Base-by-base conservation (phyloP, 345 rosid genomes). In the Murraya paniculata region DNA sequence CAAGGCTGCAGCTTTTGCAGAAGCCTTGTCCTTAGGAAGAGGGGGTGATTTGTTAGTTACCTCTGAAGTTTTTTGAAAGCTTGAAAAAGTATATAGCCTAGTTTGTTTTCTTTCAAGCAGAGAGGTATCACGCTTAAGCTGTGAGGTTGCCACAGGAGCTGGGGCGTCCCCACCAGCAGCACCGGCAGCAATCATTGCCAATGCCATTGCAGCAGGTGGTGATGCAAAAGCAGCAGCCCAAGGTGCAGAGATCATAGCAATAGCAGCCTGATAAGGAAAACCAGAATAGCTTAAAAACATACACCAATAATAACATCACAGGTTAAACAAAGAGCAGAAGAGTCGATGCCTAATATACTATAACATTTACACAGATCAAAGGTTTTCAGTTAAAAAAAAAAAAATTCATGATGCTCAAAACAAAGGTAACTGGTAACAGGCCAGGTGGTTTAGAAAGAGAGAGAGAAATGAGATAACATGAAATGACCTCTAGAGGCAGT, bases 171-270 rank as follows among this genome's bases (percentile, higher is more conserved):
- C 89, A 74, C 99, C 99, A 55, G 98, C 90, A 85, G 99, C 98
- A 68, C 99, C 99, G 53, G 99, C 99, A 83, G 99, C 98, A 86
- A 97, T 97, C 98, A 97, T 97, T 64, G 99, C 98, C 87, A 97
- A 85, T 35, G 99, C 98, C 99, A 97, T 90, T 71, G 99, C 95
- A 84, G 99, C 97, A 74, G 99, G 99, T 64, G 99, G 99, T 76
- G 99, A 97, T 41, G 98, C 99, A 90, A 97, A 97, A 75, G 99
- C 98, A 86, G 98, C 98, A 68, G 97, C 98, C 99, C 99, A 97
- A 80, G 90, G 84, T 35, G 98, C 95, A 84, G 98, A 94, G 72
- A 91, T 87, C 98, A 97, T 94, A 61, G 93, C 88, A 82, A 93
- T 90, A 83, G 98, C 98, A 78, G 97, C 98, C 99, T 97, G 86